Evolutionary conservation across 331 rosid genomes (phyloP).

Genomic region (Telfairia occidentalis): DNA sequence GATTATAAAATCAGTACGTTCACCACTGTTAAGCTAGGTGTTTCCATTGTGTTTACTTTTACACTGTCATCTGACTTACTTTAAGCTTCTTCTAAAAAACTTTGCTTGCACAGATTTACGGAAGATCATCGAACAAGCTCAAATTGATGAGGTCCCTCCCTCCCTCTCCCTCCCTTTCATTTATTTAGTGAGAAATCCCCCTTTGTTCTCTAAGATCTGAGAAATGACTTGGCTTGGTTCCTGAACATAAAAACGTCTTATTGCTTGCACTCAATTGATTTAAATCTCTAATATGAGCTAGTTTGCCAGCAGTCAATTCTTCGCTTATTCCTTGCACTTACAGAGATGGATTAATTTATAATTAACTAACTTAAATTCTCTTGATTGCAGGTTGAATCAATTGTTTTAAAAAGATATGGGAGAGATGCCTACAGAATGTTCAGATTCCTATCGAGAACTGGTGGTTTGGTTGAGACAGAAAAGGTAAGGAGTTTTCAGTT

Average conservation of each 20-base stretch:
- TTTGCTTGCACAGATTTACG: conserved; percentile 57
- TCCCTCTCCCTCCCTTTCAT: conserved; percentile 6
- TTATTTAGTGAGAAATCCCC: neutral
- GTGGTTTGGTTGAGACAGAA: conserved; percentile 50
- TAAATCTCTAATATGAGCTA: neutral
- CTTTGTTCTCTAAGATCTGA: neutral
- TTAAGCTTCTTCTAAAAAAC: conserved; percentile 12
- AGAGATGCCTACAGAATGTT: conserved; percentile 72
- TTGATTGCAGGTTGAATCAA: conserved; percentile 62
- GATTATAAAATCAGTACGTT: conserved; percentile 46
- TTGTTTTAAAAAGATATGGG: conserved; percentile 72
- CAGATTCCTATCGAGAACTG: conserved; percentile 53
- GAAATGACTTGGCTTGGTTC: neutral
- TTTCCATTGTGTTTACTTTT: neutral
- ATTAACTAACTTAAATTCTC: conserved; percentile 10
- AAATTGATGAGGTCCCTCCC: conserved; percentile 60
- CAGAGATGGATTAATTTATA: conserved; percentile 2
- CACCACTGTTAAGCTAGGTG: conserved; percentile 6
- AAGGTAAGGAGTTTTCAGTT: conserved; percentile 30
- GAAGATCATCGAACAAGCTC: conserved; percentile 53
- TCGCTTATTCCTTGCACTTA: neutral
- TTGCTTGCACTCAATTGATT: neutral
- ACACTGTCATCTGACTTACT: neutral
- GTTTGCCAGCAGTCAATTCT: neutral
- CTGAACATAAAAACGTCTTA: neutral